phyloP scores from a whole-genome alignment of 1,284 basidiomycete genomes.

The Fomitopsis schrenkii region DNA sequence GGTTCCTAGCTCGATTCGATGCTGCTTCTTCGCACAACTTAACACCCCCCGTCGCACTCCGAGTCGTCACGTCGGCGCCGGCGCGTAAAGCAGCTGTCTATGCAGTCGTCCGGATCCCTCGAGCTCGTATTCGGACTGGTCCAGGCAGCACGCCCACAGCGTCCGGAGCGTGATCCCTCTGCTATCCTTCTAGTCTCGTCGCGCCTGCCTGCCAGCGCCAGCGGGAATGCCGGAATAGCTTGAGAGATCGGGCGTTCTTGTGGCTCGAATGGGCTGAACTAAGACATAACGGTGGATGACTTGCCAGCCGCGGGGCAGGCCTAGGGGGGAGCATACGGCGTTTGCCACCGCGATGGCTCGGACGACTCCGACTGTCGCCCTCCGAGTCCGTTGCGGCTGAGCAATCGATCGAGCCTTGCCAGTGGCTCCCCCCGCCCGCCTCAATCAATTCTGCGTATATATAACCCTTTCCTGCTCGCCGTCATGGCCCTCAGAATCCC shows the following conservation, averaged over 20 bases:
- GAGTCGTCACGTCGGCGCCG: background rate
- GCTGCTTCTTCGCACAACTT: background rate
- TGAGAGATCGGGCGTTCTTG: background rate
- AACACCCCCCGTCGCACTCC: background rate
- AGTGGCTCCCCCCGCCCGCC: constrained; percentile 10
- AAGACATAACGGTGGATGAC: background rate
- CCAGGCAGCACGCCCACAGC: background rate
- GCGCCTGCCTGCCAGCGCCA: background rate
- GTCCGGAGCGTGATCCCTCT: background rate
- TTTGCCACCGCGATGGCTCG: constrained; percentile 19
- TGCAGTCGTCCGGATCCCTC: background rate
- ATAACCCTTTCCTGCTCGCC: constrained; percentile 2
- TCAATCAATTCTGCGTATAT: constrained; percentile 15
- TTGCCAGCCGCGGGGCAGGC: background rate
- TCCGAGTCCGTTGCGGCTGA: constrained; percentile 15
- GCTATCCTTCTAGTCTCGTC: background rate
- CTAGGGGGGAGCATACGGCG: constrained; percentile 9
- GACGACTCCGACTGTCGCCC: constrained; percentile 15
- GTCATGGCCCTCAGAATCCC: background rate
- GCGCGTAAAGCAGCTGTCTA: background rate
- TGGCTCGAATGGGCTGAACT: background rate
- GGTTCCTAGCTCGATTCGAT: constrained; percentile 1
- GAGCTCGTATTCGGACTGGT: background rate
- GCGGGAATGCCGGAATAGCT: background rate
- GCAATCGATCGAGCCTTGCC: constrained; percentile 26